These are phyloP conservation scores for Nemania sp. DNA, from an alignment of 2,329 filamentous ascomycete genomes.

Conservation along the genomic window DNA sequence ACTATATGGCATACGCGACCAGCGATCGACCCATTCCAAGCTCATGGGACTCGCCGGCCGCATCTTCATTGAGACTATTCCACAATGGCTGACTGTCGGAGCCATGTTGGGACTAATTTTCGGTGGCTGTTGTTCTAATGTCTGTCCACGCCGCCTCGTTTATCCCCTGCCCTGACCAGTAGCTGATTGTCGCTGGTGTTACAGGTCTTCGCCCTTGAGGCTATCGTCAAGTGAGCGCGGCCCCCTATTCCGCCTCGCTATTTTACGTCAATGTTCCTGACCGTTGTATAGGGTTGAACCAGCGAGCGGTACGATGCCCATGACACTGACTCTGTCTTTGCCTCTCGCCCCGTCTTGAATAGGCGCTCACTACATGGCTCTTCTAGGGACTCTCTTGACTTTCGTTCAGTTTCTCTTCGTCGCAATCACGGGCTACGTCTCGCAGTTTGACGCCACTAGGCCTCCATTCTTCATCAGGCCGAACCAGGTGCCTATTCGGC, in stretches of 20 bases:
- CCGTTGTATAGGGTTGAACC: conserved; percentile 75
- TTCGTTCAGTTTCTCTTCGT: conserved; percentile 92
- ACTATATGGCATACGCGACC: conserved; percentile 67
- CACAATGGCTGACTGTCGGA: conserved; percentile 71
- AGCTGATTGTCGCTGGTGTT: conserved; percentile 47
- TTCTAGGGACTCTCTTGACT: conserved; percentile 81
- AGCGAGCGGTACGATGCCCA: conserved; percentile 73
- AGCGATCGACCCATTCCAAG: conserved; percentile 62
- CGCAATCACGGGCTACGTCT: conserved; percentile 79
- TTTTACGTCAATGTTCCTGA: conserved; percentile 40
- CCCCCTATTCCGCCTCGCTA: conserved; percentile 33
- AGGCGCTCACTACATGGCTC: conserved; percentile 36
- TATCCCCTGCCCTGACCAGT: neutral
- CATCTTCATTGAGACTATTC: conserved; percentile 69
- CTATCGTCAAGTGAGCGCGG: conserved; percentile 85
- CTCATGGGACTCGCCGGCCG: conserved; percentile 64
- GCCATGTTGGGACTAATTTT: conserved; percentile 89
- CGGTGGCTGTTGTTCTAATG: conserved; percentile 94
- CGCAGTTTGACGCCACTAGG: conserved; percentile 75
- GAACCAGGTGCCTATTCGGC: conserved; percentile 83
- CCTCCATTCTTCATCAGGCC: conserved; percentile 79
- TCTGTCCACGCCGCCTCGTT: conserved; percentile 52
- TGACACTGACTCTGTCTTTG: conserved; percentile 25
- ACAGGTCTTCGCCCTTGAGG: conserved; percentile 94
- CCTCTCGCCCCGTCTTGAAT: conserved; percentile 18